Evolutionary conservation across 2,329 filamentous ascomycete genomes (phyloP).

Genomic region (Phyllosticta capitalensis): DNA sequence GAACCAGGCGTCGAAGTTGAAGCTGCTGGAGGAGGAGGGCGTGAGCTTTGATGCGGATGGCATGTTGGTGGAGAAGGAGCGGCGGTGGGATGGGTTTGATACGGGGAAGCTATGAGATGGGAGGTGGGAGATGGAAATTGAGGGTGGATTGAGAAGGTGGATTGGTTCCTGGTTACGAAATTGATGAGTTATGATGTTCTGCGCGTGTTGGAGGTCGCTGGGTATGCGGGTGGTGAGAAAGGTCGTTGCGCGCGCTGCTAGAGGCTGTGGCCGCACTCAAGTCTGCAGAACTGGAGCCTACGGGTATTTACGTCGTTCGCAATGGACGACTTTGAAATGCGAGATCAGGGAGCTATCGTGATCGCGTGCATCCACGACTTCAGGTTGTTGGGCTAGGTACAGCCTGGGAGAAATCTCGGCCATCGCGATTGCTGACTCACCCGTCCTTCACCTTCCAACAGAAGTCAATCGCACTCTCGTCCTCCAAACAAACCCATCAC

Average conservation of each 20-base stretch:
- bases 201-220: too few species aligned
- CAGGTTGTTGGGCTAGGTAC: neutral
- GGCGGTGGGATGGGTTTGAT: conserved; percentile 37
- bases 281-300: too few species aligned
- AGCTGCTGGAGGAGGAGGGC: conserved; percentile 53
- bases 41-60: conserved; percentile 53
- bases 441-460: neutral
- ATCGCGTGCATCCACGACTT: too few species aligned
- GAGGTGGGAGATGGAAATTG: neutral
- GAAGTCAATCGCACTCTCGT: neutral
- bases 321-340: too few species aligned
- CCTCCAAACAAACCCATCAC: neutral
- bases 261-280: too few species aligned
- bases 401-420: neutral
- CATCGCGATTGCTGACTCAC: neutral
- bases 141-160: neutral
- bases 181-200: too few species aligned
- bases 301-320: too few species aligned
- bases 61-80: conserved; percentile 43
- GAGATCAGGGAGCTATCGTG: too few species aligned
- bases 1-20: conserved; percentile 55
- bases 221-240: too few species aligned
- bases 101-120: neutral
- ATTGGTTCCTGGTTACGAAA: neutral
- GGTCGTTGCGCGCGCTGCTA: too few species aligned